Conservation (phyloP, 176 grass and related monocot genomes). For the Carex littledalei region DNA sequence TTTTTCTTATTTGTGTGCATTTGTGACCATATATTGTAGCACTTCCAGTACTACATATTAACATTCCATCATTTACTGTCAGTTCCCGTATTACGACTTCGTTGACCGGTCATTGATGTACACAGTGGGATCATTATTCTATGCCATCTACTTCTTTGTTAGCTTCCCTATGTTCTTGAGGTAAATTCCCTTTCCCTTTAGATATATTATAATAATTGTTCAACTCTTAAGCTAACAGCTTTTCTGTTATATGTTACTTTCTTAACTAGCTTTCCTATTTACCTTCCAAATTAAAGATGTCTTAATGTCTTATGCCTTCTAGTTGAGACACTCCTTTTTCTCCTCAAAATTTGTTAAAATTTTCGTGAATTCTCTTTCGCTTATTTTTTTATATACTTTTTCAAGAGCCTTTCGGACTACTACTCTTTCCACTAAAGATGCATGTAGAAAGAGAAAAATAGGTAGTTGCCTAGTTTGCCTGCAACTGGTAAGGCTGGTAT, state of each 20-base stretch:
- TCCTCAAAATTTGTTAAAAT: not conserved
- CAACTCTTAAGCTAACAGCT: not conserved
- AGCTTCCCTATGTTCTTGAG: constrained; percentile 97
- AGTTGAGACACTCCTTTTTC: not conserved
- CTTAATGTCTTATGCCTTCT: not conserved
- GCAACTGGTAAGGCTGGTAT: not conserved
- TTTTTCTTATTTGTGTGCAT: constrained; percentile 9
- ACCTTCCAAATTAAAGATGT: not conserved
- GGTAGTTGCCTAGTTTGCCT: no score
- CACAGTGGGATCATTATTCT: constrained; percentile 93
- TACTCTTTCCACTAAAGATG: not conserved
- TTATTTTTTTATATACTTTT: not conserved
- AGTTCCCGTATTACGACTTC: constrained; percentile 96
- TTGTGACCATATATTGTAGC: not conserved
- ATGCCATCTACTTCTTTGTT: constrained; percentile 93
- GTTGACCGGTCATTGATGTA: constrained; percentile 81
- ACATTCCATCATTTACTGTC: constrained; percentile 27
- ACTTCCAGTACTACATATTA: not conserved
- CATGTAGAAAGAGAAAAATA: not conserved
- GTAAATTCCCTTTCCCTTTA: constrained; percentile 36
- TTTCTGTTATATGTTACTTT: not conserved
- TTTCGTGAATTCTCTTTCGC: no score
- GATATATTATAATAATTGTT: not conserved
- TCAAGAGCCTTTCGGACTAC: not conserved
- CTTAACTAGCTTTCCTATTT: not conserved